Evolutionary conservation across 2,329 filamentous ascomycete species (phyloP), one percentile per base, ranked within the genome.

Genomic region (Paraphaeosphaeria sporulosa): DNA sequence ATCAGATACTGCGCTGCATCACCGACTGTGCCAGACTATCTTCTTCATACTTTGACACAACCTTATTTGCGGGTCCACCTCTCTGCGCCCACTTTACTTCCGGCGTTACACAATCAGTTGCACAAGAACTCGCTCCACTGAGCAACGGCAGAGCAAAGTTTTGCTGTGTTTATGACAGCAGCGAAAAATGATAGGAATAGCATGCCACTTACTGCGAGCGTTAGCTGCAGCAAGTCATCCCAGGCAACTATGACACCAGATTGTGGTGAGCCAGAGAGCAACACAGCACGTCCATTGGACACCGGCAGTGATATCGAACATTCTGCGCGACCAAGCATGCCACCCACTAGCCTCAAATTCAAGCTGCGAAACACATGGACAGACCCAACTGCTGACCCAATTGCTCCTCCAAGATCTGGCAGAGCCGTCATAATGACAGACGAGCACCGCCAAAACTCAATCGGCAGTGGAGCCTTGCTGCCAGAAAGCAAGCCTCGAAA

Each of bases 51-150:
- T 5, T 21, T 12, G 30, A 32, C 30, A 49, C 32, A 19, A 5
- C 19, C 15, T 36, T 8, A 17, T 19, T 3, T 15, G 8, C 17
- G 3, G 30, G 4, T 38, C 23, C 42, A 47, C 36, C 36, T 49
- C 3, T 51, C 36, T n/a, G 4, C 47, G 17, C 9, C 19, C 23
- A 25, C 38, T 27, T 25, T 30, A 21, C 27, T 44, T 40, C 23
- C 8, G 30, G 42, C 12, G 44, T 56, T n/a, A 30, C 54, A 40
- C 46, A 23, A 23, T 17, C 1, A 5, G 54, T 57, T 32, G 44
- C 44, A 57, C 46, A 49, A 30, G n/a, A 19, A 2, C 27, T 55
- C 40, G 40, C 52, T 44, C 47, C 42, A 36, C 30, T 19, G 50
- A 43, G 9, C 21, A 43, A 15, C 38, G 38, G 12, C 9, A 25